phyloP scores from a whole-genome alignment of 1,284 basidiomycete species.

The Afroboletus lepidellus region DNA sequence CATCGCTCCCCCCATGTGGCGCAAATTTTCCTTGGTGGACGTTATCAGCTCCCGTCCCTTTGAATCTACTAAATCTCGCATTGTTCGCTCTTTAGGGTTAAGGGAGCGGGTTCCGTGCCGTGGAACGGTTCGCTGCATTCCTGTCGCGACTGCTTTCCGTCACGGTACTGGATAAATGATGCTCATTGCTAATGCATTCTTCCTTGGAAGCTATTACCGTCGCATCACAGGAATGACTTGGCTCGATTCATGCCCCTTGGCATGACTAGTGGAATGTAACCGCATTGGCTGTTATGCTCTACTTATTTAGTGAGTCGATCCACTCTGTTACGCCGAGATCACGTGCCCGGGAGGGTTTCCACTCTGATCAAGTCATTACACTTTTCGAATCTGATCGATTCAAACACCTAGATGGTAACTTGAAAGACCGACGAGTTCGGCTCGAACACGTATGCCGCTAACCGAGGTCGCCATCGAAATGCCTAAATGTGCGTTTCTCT shows the following conservation, averaged over 20 bases:
- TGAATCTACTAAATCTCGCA: slow-evolving; percentile 23
- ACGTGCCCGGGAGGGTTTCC: not conserved
- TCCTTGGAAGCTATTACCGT: not conserved
- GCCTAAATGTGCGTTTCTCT: slow-evolving; percentile 5
- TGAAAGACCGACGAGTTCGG: slow-evolving; percentile 3
- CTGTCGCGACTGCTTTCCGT: slow-evolving; percentile 14
- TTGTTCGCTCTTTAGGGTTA: slow-evolving; percentile 27
- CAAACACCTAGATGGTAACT: slow-evolving; percentile 3
- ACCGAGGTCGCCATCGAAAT: slow-evolving; percentile 6
- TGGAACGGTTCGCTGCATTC: slow-evolving; percentile 13
- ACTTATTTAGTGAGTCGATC: not conserved
- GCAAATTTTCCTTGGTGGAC: slow-evolving; percentile 2
- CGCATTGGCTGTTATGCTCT: not conserved
- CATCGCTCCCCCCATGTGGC: slow-evolving; percentile 5
- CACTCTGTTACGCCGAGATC: slow-evolving; percentile 1
- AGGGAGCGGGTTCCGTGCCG: slow-evolving; percentile 10
- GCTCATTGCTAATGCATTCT: slow-evolving; percentile 8
- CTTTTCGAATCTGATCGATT: no score
- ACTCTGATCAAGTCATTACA: slow-evolving; percentile 9
- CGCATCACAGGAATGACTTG: slow-evolving; percentile 10
- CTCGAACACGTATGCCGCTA: slow-evolving; percentile 3
- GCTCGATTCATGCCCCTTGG: not conserved
- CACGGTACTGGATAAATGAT: not conserved
- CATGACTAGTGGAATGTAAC: slow-evolving; percentile 3
- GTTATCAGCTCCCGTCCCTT: slow-evolving; percentile 7